phyloP scores from a whole-genome alignment of 257 asterid genomes.

The Paulownia fortunei region DNA sequence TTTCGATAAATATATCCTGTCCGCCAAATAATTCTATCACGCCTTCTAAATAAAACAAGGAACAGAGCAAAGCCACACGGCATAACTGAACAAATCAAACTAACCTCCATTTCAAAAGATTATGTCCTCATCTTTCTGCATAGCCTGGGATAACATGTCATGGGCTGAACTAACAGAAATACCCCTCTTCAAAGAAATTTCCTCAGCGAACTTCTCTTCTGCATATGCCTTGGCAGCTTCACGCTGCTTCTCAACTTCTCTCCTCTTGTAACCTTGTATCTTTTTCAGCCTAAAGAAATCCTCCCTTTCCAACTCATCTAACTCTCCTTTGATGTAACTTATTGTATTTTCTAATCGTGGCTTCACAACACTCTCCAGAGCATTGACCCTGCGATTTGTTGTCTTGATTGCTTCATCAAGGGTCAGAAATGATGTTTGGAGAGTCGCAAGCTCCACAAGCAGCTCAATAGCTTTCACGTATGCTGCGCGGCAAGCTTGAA shows the following conservation, averaged over 20 bases:
- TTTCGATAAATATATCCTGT: constrained; percentile 23
- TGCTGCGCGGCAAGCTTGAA: constrained; percentile 55
- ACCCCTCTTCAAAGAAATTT: constrained; percentile 48
- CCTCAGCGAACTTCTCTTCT: constrained; percentile 50
- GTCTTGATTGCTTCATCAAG: constrained; percentile 70
- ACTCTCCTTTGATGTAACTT: constrained; percentile 56
- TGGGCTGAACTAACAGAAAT: constrained; percentile 43
- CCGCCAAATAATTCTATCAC: constrained; percentile 32
- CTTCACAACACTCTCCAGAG: constrained; percentile 62
- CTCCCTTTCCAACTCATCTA: constrained; percentile 60
- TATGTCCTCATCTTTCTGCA: constrained; percentile 51
- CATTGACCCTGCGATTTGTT: constrained; percentile 68
- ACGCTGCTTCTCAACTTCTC: constrained; percentile 55
- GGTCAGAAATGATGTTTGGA: constrained; percentile 60
- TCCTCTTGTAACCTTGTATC: constrained; percentile 56
- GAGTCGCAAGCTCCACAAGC: constrained; percentile 58
- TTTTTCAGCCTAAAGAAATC: constrained; percentile 61
- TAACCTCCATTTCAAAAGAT: constrained; percentile 47
- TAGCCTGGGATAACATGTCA: constrained; percentile 37
- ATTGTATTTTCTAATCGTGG: constrained; percentile 59
- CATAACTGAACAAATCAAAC: constrained; percentile 30
- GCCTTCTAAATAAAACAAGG: constrained; percentile 24
- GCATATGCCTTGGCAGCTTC: constrained; percentile 50
- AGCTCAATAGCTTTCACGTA: constrained; percentile 63
- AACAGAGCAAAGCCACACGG: constrained; percentile 24